Conservation (phyloP, 331 rosid genomes). For the Rosa hybrid region DNA sequence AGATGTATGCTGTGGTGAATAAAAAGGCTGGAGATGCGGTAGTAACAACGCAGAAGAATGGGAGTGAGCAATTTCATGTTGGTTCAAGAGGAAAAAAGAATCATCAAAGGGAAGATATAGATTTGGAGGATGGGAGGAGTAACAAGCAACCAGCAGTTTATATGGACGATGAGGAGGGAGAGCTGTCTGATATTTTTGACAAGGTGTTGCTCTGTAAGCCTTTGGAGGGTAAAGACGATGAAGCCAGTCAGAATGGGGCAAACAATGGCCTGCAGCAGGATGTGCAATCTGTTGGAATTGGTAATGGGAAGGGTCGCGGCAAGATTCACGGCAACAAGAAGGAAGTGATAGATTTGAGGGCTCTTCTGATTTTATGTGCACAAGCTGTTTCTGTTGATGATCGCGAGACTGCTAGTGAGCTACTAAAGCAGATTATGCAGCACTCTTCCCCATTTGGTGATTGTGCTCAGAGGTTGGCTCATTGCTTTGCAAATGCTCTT, state of each 20-base stretch:
- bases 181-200: conserved; percentile 66
- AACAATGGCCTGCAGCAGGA: conserved; percentile 17
- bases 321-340: conserved; percentile 37
- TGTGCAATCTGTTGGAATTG: conserved; percentile 11
- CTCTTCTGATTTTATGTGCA: conserved; percentile 56
- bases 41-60: conserved; percentile 41
- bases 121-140: conserved; percentile 59
- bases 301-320: conserved; percentile 16
- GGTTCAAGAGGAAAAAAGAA: conserved; percentile 56
- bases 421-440: conserved; percentile 53
- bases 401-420: conserved; percentile 49
- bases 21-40: conserved; percentile 24
- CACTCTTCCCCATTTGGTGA: conserved; percentile 61
- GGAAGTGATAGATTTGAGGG: conserved; percentile 63
- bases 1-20: conserved; percentile 12
- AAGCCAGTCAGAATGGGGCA: conserved; percentile 17
- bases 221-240: neutral
- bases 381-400: conserved; percentile 64
- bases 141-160: conserved; percentile 63
- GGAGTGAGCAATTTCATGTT: conserved; percentile 26
- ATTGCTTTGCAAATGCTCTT: conserved; percentile 57
- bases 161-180: conserved; percentile 50
- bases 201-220: conserved; percentile 44
- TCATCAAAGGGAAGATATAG: conserved; percentile 51
- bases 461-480: conserved; percentile 56